Evolutionary conservation across 140 eudicot species (phyloP), one percentile per base, ranked within the genome.

Genomic region (Senecio squalidus): DNA sequence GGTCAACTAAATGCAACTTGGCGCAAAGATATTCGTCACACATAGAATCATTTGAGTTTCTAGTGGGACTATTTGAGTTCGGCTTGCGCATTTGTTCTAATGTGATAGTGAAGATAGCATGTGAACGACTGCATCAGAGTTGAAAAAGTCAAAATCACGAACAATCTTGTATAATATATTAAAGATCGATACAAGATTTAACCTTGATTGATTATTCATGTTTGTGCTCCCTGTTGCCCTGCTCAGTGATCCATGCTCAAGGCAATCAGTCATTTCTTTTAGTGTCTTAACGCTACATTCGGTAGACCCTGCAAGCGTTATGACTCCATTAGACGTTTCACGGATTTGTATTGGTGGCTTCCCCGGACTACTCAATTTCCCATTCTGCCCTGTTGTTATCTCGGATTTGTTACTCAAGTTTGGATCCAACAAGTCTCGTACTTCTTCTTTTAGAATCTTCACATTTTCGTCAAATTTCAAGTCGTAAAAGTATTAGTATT

Each of bases 131-230:
- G 77, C 57, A 68, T 29, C n/a, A 66, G 18, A 39, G 15, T 49
- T 20, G 31, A 48, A 65, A 26, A 15, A 15, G 51, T 36, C 11
- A 56, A 48, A 39, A 26, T 52, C 20, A 23, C 31, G 49, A 39
- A 53, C 23, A 27, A 17, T 38, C 43, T 52, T 18, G 45, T n/a
- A 45, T 26, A 61, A 28, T 11, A 41, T 15, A 11, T 25, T 1
- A 53, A 9, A 25, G 33, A 31, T 20, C 14, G 11, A n/a, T n/a
- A n/a, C n/a, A n/a, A n/a, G n/a, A n/a, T 22, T 41, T 47, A 60
- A 92, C 98, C 98, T 87, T 16, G 98, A 92, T 74, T 92, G 96
- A 66, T 92, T 84, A 64, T 92, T 92, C 98, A 92, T 92, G 78
- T 92, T 92, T 55, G 98, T 92, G 68, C 98, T 92, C 53, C 96